Evolutionary conservation across 495 filamentous ascomycete species (phyloP).

Genomic region (Aspergillus bridgeri): DNA sequence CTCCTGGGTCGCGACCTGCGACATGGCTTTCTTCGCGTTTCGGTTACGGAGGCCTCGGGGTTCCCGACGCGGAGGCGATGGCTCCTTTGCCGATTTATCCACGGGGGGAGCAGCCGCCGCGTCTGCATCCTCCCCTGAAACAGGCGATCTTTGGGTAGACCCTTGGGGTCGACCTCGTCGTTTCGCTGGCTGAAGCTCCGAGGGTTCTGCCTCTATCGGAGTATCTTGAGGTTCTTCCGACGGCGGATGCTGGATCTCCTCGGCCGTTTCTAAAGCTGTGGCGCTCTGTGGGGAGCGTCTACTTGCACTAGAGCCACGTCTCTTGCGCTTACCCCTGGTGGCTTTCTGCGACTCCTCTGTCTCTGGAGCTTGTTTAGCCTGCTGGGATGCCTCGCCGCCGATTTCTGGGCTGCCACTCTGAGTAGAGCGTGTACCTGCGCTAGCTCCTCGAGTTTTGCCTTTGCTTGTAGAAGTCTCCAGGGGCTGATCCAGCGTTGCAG

Average conservation of each 20-base stretch:
- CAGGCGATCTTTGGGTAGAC: slow-evolving; percentile 9
- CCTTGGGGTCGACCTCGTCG: slow-evolving; percentile 18
- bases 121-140: slow-evolving; percentile 6
- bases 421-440: neutral
- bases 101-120: slow-evolving; percentile 1
- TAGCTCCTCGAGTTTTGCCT: neutral
- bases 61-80: neutral
- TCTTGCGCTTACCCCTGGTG: neutral
- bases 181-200: slow-evolving; percentile 10
- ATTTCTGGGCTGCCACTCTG: neutral
- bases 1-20: neutral
- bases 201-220: neutral
- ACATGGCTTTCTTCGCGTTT: slow-evolving; percentile 1
- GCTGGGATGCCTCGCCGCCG: neutral
- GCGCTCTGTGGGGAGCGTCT: neutral
- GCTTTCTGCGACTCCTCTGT: neutral
- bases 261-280: neutral
- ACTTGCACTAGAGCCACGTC: neutral
- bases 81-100: neutral
- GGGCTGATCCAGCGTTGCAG: neutral
- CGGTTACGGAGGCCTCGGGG: slow-evolving; percentile 10
- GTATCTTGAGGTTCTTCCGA: slow-evolving; percentile 3
- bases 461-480: neutral
- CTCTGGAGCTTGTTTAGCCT: neutral
- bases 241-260: neutral